Evolutionary conservation across 352 stramenopile species (phyloP).

Genomic region (Globisporangium nodosum): DNA sequence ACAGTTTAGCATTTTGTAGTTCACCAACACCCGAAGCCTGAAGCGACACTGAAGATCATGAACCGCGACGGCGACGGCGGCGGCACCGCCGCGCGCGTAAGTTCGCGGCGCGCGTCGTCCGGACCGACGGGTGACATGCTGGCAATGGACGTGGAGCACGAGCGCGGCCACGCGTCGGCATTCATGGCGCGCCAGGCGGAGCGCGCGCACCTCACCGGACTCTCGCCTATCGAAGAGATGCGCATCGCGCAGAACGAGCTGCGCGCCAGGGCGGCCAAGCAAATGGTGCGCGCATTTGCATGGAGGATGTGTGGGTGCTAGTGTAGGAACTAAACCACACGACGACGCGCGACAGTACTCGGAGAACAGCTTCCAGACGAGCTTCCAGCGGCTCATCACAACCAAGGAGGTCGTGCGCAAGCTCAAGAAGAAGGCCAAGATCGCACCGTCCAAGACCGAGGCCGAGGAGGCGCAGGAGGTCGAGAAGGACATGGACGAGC

Average conservation of each 20-base stretch:
- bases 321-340: neutral
- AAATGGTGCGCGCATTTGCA: slow-evolving; percentile 24
- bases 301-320: neutral
- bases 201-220: slow-evolving; percentile 55
- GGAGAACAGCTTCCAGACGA: slow-evolving; percentile 31
- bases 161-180: slow-evolving; percentile 23
- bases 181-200: slow-evolving; percentile 79
- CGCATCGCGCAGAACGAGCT: slow-evolving; percentile 75
- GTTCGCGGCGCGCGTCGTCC: neutral
- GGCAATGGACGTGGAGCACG: slow-evolving; percentile 3
- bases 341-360: slow-evolving; percentile 5
- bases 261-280: slow-evolving; percentile 57
- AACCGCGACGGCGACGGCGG: neutral
- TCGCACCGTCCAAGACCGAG: slow-evolving; percentile 31
- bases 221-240: slow-evolving; percentile 86
- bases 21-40: too few relatives aligned
- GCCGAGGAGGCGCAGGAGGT: slow-evolving; percentile 25
- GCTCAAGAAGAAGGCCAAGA: slow-evolving; percentile 50
- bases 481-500: slow-evolving; percentile 65
- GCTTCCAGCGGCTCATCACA: slow-evolving; percentile 52
- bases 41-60: neutral
- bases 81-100: neutral
- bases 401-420: slow-evolving; percentile 53
- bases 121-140: neutral
- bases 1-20: too few relatives aligned